Conservation (phyloP, 1,139 yeast species). For the Saccharomyces hybrid region DNA sequence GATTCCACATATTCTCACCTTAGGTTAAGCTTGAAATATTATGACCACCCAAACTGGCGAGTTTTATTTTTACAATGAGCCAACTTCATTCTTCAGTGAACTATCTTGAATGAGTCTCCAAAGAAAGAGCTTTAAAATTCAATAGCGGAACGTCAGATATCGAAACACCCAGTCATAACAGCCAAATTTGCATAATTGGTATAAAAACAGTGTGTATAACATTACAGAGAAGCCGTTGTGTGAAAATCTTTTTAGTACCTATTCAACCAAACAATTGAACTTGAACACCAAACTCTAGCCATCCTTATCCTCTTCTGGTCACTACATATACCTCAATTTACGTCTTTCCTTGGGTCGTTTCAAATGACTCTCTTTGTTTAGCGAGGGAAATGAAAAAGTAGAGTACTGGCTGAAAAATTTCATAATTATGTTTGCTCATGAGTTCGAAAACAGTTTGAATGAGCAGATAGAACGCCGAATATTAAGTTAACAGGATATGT, state of each 20-base stretch:
- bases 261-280: not conserved
- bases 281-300: not conserved
- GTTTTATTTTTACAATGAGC: not conserved
- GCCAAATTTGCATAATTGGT: not conserved
- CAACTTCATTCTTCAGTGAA: not conserved
- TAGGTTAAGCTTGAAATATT: not conserved
- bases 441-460: not conserved
- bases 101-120: not conserved
- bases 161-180: not conserved
- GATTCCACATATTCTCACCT: not conserved
- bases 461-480: not conserved
- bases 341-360: not conserved
- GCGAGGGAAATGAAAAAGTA: not conserved
- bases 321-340: not conserved
- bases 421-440: not conserved
- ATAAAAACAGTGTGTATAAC: not conserved
- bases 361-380: not conserved
- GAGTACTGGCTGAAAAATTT: not conserved
- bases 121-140: not conserved
- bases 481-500: constrained; percentile 1
- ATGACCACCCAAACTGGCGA: not conserved
- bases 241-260: not conserved
- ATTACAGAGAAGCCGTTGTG: not conserved
- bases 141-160: not conserved
- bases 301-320: not conserved